phyloP scores from a whole-genome alignment of 805 yeast species.

The Lachancea fermentati region DNA sequence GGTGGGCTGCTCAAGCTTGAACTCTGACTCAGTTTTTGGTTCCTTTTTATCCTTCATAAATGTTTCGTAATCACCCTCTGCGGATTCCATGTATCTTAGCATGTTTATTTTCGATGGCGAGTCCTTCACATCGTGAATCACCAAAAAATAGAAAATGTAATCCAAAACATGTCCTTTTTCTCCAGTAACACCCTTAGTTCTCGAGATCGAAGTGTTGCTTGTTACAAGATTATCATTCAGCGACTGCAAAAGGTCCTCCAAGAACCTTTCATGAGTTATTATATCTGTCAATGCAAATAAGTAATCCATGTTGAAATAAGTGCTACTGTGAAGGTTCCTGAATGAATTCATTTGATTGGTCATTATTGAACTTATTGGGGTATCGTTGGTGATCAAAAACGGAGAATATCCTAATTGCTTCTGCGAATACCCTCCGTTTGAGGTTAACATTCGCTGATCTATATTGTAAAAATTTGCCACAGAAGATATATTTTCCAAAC shows the following conservation, averaged over 20 bases:
- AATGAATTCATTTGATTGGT: conserved; percentile 32
- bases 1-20: conserved; percentile 13
- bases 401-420: conserved; percentile 24
- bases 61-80: conserved; percentile 6
- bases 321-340: conserved; percentile 34
- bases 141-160: conserved; percentile 29
- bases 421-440: conserved; percentile 23
- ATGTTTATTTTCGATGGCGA: conserved; percentile 21
- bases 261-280: conserved; percentile 25
- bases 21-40: conserved; percentile 8
- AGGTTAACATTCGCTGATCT: conserved; percentile 22
- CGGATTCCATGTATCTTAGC: conserved; percentile 19
- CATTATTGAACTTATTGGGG: conserved; percentile 29
- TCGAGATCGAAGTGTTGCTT: conserved; percentile 22
- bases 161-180: conserved; percentile 26
- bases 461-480: conserved; percentile 26
- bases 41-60: conserved; percentile 7
- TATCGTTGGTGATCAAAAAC: conserved; percentile 25
- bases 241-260: conserved; percentile 24
- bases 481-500: conserved; percentile 17
- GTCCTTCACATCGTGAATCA: conserved; percentile 25
- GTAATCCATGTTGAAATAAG: conserved; percentile 32
- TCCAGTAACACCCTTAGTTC: conserved; percentile 18
- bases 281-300: conserved; percentile 24
- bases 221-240: conserved; percentile 23